Base-by-base conservation (phyloP, 352 stramenopile species). In the Globisporangium perplexum region DNA sequence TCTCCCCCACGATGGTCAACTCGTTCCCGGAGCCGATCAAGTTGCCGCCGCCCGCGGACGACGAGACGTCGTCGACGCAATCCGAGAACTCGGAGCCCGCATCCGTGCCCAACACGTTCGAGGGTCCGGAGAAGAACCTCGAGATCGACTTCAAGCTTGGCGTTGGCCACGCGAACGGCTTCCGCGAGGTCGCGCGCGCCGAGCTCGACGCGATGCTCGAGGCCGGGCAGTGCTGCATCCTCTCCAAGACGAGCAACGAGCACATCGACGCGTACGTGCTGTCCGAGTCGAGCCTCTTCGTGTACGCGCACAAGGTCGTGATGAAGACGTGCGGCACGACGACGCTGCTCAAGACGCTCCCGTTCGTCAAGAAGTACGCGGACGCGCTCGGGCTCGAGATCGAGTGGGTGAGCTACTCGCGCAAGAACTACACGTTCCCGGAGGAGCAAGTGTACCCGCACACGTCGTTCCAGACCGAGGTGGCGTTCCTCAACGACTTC, bases 321-420 rank as follows among this genome's bases (percentile, higher is more conserved):
- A 93, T 99, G 62, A 99, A 99, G 81, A 99, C 97, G 35, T 99
- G 97, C 73, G 97, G 97, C 47, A 99, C 96, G 7, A 99, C 97
- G 14, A 99, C 97, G 48, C 84, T 99, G 48, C 83, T 99, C 39
- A 90, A 95, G 60, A 93, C 76, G 60, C 67, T 98, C 52, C 78
- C 79, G 17, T 89, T 86, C 47, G 77, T 98, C 50, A 73, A 96
- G 50, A 73, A 91, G 45, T 89, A 82, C 53, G 74, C 80, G 30
- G 66, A 90, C 48, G 68, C 69, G 59, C 82, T 98, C 12, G 96
- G 93, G 6, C 74, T 99, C 18, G 88, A 97, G 60, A 94, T 99
- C 57, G 94, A 99, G 69, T 99, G 96, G 96, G 82, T 99, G 33
- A 96, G 95, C 49, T 99, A 99, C 81, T 98, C 84, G 48, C 86